A percentile compares a stretch with the other conserved stretches of the same genome.
Evolutionary conservation across 208 protist species (phyloP).

Genomic region (Plasmodiophora brassicae): DNA sequence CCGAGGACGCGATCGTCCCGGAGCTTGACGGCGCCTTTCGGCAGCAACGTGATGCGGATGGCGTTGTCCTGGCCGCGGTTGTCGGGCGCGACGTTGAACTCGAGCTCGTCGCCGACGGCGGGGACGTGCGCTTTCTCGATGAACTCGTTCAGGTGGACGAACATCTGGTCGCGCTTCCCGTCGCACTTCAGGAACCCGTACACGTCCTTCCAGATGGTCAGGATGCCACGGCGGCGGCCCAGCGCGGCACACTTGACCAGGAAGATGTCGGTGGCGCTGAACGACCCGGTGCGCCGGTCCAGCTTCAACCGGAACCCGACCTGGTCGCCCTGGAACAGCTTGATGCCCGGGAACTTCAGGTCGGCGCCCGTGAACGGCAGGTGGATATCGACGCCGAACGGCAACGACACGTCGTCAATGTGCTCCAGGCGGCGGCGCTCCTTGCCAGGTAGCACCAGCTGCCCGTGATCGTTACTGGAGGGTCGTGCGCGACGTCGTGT

Average conservation of each 20-base stretch:
- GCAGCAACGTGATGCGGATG: slow-evolving; percentile 8
- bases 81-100: slow-evolving; percentile 21
- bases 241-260: not conserved
- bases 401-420: not conserved
- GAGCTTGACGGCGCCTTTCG: not conserved
- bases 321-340: slow-evolving; percentile 9
- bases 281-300: not conserved
- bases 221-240: not conserved
- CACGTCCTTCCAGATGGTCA: slow-evolving; percentile 14
- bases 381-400: not conserved
- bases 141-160: slow-evolving; percentile 26
- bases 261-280: slow-evolving; percentile 2
- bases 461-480: not conserved
- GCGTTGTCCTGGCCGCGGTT: slow-evolving; percentile 24
- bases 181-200: slow-evolving; percentile 25
- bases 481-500: not conserved
- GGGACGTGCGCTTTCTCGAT: slow-evolving; percentile 21
- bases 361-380: slow-evolving; percentile 16
- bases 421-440: not conserved
- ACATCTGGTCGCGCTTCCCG: not conserved
- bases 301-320: slow-evolving; percentile 21
- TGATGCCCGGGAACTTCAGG: slow-evolving; percentile 18
- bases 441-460: not conserved
- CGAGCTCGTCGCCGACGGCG: slow-evolving; percentile 20
- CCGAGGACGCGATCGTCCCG: not conserved